These are phyloP conservation scores for Beauveria varroae DNA, from an alignment of 2,329 filamentous ascomycete species.

Conservation along the genomic window DNA sequence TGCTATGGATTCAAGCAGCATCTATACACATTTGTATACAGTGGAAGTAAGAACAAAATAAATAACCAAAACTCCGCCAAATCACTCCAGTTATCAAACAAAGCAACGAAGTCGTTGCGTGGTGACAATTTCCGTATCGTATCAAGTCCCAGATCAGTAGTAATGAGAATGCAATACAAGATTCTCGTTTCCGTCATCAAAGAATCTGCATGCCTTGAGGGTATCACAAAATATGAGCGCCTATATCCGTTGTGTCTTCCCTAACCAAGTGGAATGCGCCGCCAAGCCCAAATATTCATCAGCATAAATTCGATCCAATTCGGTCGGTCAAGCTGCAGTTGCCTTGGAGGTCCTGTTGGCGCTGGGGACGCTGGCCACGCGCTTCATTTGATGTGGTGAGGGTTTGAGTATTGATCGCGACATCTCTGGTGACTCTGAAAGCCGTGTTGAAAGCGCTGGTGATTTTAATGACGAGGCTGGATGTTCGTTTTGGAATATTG, in stretches of 20 bases:
- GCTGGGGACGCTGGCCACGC: constrained; percentile 23
- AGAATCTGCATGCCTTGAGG: constrained; percentile 21
- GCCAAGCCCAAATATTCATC: neutral
- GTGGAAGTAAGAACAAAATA: neutral
- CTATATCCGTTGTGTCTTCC: constrained; percentile 1
- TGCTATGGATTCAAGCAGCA: neutral
- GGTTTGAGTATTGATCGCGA: constrained; percentile 29
- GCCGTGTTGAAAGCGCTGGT: constrained; percentile 19
- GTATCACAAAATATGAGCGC: constrained; percentile 28
- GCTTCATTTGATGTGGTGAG: constrained; percentile 26
- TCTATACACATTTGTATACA: constrained; percentile 3
- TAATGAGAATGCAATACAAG: constrained; percentile 11
- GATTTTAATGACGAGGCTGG: constrained; percentile 15
- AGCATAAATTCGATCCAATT: constrained; percentile 7
- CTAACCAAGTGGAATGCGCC: constrained; percentile 5
- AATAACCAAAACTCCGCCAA: constrained; percentile 9
- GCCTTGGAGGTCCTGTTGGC: constrained; percentile 28
- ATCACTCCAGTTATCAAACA: constrained; percentile 1
- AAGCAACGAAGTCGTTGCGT: neutral
- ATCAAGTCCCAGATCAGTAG: neutral
- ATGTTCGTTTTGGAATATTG: constrained; percentile 8
- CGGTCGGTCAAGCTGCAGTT: constrained; percentile 23
- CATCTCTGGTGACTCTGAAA: constrained; percentile 38
- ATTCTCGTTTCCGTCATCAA: constrained; percentile 15
- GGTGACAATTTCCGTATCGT: neutral